These are phyloP conservation scores for Penicillium desertorum DNA, from an alignment of 495 filamentous ascomycete species.

Conservation along the genomic window DNA sequence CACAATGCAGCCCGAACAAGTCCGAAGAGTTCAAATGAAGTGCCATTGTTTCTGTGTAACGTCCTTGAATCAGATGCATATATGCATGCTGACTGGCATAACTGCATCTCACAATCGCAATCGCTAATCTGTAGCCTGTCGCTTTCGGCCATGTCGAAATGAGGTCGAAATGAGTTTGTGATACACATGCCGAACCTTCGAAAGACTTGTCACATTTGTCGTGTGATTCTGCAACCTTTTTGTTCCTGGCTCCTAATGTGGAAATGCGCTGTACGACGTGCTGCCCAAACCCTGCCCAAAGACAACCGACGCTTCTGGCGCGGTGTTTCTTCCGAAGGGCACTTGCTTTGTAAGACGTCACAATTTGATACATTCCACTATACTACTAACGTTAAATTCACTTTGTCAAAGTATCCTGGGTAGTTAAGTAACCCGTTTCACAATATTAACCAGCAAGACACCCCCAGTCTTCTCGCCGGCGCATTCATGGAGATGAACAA, in stretches of 20 bases:
- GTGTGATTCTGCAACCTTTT: neutral
- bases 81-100: neutral
- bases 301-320: neutral
- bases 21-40: neutral
- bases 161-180: neutral
- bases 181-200: neutral
- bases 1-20: neutral
- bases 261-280: constrained; percentile 4
- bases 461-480: constrained; percentile 61
- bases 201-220: constrained; percentile 2
- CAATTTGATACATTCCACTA: neutral
- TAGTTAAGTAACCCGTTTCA: constrained; percentile 50
- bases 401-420: too few relatives aligned
- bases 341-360: neutral
- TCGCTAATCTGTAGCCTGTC: constrained; percentile 3
- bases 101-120: constrained; percentile 2
- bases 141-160: neutral
- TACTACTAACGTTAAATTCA: neutral
- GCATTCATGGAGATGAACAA: constrained; percentile 69
- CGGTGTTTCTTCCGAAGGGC: neutral
- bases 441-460: constrained; percentile 67
- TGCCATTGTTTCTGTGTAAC: neutral
- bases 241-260: neutral
- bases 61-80: neutral
- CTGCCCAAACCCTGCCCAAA: constrained; percentile 7